phyloP scores from a whole-genome alignment of 1,284 basidiomycete genomes.

The Pyrrhoderma lamaoense region DNA sequence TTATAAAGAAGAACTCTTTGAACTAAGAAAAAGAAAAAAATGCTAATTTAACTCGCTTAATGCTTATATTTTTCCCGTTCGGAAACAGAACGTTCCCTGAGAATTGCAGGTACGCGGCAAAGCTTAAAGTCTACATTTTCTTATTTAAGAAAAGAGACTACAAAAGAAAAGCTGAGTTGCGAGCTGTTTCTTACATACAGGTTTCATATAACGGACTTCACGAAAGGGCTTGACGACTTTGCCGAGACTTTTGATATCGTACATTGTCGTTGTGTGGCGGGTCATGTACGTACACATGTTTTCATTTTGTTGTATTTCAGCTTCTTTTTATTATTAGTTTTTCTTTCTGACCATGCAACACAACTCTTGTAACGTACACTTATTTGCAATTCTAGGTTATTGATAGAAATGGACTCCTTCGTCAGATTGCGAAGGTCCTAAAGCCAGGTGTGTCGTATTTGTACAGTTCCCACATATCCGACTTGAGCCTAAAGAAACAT shows the following conservation, averaged over 20 bases:
- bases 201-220: constrained; percentile 11
- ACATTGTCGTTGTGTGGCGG: constrained; percentile 16
- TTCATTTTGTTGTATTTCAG: too few relatives aligned
- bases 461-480: neutral
- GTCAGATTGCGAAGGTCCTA: constrained; percentile 8
- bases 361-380: too few relatives aligned
- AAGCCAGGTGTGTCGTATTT: constrained; percentile 11
- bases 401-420: constrained; percentile 8
- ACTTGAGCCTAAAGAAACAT: too few relatives aligned
- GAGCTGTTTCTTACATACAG: too few relatives aligned
- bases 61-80: too few relatives aligned
- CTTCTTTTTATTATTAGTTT: neutral
- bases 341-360: too few relatives aligned
- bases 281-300: constrained; percentile 12
- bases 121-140: neutral
- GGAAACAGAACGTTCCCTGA: neutral
- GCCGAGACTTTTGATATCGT: constrained; percentile 15
- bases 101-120: constrained; percentile 15
- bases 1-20: too few relatives aligned
- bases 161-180: neutral
- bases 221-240: constrained; percentile 12
- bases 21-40: too few relatives aligned
- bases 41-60: too few relatives aligned
- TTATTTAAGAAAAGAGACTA: neutral
- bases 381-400: constrained; percentile 1